Evolutionary conservation across 768 basidiomycete species (phyloP), one percentile per base, ranked within the genome.

Genomic region (Phylloporus sp.): DNA sequence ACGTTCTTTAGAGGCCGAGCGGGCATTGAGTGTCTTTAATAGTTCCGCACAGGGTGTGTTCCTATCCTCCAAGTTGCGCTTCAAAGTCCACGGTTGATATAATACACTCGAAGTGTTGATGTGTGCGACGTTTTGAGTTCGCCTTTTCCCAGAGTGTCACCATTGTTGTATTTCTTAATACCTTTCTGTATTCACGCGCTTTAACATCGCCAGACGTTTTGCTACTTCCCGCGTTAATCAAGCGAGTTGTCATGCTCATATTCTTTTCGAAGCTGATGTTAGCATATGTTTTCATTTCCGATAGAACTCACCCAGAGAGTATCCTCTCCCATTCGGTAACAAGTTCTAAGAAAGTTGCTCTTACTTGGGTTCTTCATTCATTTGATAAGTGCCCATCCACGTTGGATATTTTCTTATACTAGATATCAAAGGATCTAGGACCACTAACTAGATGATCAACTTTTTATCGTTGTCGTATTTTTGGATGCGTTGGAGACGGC

Each of bases 331-430:
- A 0, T 81, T 81, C 47, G 79, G 79, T 2, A 82, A 78, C 55
- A 72, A 63, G 23, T 79, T 83, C 57, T 81, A 80, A 78, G 80
- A 7, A 77, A 77, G 54, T 77, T 81, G 0, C 81, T 81, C 0
- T 60, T 82, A 23, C 79, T 80, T 0, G 81, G 79, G 0, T 70
- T 82, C 4, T 75, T 82, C 44, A 71, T 84, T 6, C 78, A 82
- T 45, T 58, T 82, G 24, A 80, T 81, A 34, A 1, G 80, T 81
- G 0, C 81, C 82, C 1, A 72, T 75, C 4, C 53, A 62, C 5
- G 73, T 82, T 11, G 82, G 72, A 0, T 84, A 83, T 59, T 80
- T 81, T 0, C 84, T 84, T 54, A 84, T 84, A 47, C 70, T 84
- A 4, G 80, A 84, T 49, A 72, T 84, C 12, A 74, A 80, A 52